These are phyloP conservation scores for Yamadazyma diospyri DNA, from an alignment of 1,139 yeast genomes.

Conservation along the genomic window DNA sequence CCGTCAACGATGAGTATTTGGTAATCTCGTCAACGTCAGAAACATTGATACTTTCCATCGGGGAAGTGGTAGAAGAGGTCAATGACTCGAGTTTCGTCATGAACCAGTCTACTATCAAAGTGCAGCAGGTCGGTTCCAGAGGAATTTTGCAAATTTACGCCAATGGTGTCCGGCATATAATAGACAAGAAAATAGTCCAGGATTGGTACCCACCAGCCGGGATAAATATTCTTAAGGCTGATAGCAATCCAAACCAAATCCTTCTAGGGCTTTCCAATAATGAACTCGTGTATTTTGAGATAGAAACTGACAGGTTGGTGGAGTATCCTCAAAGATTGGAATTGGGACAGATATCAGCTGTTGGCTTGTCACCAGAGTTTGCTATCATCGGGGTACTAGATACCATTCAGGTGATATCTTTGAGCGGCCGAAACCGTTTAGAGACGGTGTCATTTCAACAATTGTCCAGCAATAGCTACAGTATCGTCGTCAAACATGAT, in stretches of 20 bases:
- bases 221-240: conserved; percentile 54
- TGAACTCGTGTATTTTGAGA: conserved; percentile 80
- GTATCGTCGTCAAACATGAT: conserved; percentile 37
- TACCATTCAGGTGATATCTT: conserved; percentile 66
- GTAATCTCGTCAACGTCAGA: conserved; percentile 65
- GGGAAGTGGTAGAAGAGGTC: conserved; percentile 78
- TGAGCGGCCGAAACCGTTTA: conserved; percentile 60
- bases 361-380: conserved; percentile 39
- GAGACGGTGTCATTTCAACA: conserved; percentile 67
- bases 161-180: conserved; percentile 68
- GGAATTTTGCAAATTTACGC: conserved; percentile 73
- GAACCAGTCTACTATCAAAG: conserved; percentile 61
- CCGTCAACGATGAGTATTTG: conserved; percentile 58
- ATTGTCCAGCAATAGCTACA: conserved; percentile 54
- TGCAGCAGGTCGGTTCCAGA: conserved; percentile 63
- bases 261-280: conserved; percentile 68
- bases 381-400: conserved; percentile 73
- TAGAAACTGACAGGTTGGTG: conserved; percentile 63
- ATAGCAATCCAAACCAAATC: conserved; percentile 66
- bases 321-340: conserved; percentile 68
- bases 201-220: conserved; percentile 91
- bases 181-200: conserved; percentile 31
- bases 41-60: conserved; percentile 72
- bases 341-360: conserved; percentile 52
- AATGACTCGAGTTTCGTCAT: conserved; percentile 58